Evolutionary conservation across 139 green algal genomes (phyloP).

Genomic region (Chlamydomonas incerta): DNA sequence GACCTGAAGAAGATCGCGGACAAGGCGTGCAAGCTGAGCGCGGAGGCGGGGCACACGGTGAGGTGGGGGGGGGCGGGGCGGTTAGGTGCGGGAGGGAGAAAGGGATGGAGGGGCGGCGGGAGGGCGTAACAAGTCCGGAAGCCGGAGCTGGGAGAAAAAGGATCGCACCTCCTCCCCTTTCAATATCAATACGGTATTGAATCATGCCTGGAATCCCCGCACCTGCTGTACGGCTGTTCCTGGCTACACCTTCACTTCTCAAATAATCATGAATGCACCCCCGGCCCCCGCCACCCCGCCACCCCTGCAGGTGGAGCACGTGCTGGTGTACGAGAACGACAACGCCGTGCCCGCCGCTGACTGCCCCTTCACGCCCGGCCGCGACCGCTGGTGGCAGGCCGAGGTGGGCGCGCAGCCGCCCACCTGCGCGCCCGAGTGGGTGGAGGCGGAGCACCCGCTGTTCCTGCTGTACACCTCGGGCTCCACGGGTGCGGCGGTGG

Average conservation of each 20-base stretch:
- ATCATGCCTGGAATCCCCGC: too few relatives aligned
- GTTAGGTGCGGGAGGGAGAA: background rate
- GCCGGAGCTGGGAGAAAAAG: too few relatives aligned
- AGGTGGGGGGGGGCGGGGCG: background rate
- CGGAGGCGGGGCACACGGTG: slow-evolving; percentile 23
- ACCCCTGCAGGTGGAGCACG: slow-evolving; percentile 45
- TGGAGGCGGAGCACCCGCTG: slow-evolving; percentile 90
- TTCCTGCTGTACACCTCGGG: slow-evolving; percentile 98
- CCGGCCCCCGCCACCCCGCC: background rate
- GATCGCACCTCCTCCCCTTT: background rate
- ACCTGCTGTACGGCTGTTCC: too few relatives aligned
- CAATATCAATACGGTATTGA: too few relatives aligned
- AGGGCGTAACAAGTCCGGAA: background rate
- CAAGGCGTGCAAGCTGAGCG: slow-evolving; percentile 44
- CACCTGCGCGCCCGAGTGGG: slow-evolving; percentile 86
- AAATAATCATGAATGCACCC: too few relatives aligned
- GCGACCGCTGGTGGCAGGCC: slow-evolving; percentile 53
- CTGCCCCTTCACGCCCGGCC: slow-evolving; percentile 46
- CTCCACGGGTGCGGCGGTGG: slow-evolving; percentile 61
- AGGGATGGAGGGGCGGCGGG: background rate
- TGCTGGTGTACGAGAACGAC: slow-evolving; percentile 88
- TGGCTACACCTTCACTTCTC: too few relatives aligned
- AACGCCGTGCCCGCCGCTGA: slow-evolving; percentile 58
- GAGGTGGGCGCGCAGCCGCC: slow-evolving; percentile 33
- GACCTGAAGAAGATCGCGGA: slow-evolving; percentile 79